Conservation (phyloP, 345 rosid genomes). For the Syzygium jambos region DNA sequence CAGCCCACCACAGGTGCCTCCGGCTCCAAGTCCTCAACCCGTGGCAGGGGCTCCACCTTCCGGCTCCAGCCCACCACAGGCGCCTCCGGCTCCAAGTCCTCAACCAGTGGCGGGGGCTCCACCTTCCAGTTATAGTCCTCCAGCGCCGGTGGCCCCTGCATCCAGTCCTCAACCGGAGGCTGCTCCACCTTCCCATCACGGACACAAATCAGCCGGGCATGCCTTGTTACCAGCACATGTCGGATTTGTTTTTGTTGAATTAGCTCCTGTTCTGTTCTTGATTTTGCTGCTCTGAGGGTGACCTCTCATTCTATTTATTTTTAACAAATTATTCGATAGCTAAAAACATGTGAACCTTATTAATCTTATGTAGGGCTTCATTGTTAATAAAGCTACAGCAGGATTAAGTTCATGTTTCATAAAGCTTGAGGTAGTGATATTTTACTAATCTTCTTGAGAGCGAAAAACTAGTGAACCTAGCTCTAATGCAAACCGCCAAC, state of each 20-base stretch:
- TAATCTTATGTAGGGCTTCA: background rate
- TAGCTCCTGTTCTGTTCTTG: background rate
- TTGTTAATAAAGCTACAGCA: background rate
- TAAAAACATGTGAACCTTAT: background rate
- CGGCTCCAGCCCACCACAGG: background rate
- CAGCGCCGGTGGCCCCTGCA: background rate
- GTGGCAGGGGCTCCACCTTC: background rate
- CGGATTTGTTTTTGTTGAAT: background rate
- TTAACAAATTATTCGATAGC: background rate
- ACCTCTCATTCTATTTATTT: background rate
- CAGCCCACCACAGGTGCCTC: background rate
- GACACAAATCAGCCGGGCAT: background rate
- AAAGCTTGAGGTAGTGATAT: background rate
- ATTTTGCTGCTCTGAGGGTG: background rate
- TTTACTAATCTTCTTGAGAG: background rate
- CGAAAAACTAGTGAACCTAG: background rate
- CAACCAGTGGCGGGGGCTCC: background rate
- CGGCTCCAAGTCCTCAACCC: background rate
- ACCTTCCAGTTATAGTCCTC: background rate
- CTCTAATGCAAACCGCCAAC: background rate
- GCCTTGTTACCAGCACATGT: background rate
- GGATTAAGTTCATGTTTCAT: background rate
- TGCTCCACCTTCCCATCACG: background rate
- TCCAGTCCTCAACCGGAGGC: background rate
- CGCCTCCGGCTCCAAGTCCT: background rate